Conservation (phyloP, 441 rosid genomes). For the Euphorbia schlechtendalii region DNA sequence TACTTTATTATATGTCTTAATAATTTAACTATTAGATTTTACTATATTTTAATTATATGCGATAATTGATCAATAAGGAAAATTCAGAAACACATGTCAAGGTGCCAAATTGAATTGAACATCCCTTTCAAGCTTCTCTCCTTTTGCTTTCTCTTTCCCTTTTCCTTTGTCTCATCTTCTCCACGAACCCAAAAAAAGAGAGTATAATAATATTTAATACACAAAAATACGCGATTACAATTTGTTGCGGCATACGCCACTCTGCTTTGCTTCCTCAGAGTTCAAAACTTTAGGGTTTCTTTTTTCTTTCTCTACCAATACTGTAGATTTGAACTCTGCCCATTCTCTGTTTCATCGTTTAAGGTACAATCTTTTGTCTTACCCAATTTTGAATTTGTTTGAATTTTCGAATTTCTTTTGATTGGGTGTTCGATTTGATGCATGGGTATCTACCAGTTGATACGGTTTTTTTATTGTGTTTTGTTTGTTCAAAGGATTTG, state of each 20-base stretch:
- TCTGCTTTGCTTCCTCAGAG: slow-evolving; percentile 10
- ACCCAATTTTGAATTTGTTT: neutral
- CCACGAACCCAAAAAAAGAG: slow-evolving; percentile 22
- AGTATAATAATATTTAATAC: neutral
- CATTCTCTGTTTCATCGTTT: slow-evolving; percentile 9
- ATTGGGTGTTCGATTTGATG: slow-evolving; percentile 2
- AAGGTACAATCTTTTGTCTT: slow-evolving; percentile 18
- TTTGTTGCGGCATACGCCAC: neutral
- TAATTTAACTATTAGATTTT: too few relatives aligned
- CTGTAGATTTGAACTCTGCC: slow-evolving; percentile 4
- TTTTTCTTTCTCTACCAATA: neutral
- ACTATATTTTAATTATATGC: too few relatives aligned
- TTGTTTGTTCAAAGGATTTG: neutral
- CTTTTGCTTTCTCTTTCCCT: slow-evolving; percentile 20
- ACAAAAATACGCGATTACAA: neutral
- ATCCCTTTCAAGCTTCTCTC: slow-evolving; percentile 18
- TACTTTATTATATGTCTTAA: too few relatives aligned
- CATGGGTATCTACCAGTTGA: neutral
- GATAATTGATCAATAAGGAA: too few relatives aligned
- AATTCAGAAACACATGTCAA: slow-evolving; percentile 1
- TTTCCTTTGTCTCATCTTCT: slow-evolving; percentile 28
- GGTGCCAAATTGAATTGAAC: slow-evolving; percentile 3
- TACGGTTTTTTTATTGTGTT: neutral
- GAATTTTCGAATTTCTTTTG: neutral
- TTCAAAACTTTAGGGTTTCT: slow-evolving; percentile 8